Percentiles rank a stretch among this genome's conserved stretches.
These are phyloP conservation scores for Fusarium haematococcum DNA, from an alignment of 2,329 filamentous ascomycete species.

Conservation along the genomic window DNA sequence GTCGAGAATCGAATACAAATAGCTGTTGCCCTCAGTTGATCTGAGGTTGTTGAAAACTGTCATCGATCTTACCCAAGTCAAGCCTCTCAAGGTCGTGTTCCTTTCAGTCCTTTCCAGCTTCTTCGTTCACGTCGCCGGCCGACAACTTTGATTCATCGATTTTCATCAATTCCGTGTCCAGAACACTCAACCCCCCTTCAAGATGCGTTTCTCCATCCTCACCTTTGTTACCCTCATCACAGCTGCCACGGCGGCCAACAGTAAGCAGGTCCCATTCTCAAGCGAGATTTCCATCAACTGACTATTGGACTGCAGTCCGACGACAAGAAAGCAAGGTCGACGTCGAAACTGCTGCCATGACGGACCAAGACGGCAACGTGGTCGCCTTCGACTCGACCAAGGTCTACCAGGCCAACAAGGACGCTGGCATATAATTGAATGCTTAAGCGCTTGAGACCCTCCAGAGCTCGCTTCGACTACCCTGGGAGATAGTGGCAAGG, in stretches of 20 bases:
- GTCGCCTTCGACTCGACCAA: conserved; percentile 57
- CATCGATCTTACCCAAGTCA: conserved; percentile 6
- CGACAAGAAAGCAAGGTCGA: conserved; percentile 39
- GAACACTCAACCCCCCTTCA: conserved; percentile 47
- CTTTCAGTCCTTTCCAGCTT: conserved; percentile 11
- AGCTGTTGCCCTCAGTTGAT: not conserved
- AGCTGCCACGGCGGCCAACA: conserved; percentile 56
- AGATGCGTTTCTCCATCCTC: conserved; percentile 65
- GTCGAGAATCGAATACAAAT: conserved; percentile 24
- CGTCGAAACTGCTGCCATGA: conserved; percentile 59
- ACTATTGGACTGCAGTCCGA: conserved; percentile 23
- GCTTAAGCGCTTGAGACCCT: not conserved
- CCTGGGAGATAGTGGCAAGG: not conserved
- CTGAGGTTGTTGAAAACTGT: not conserved
- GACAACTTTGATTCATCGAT: conserved; percentile 52
- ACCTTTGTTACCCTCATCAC: conserved; percentile 61
- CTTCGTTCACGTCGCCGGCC: conserved; percentile 61
- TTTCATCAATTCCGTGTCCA: conserved; percentile 23
- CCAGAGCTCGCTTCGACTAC: not conserved
- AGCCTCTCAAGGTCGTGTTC: conserved; percentile 10
- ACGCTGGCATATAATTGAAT: conserved; percentile 50
- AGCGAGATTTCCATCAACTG: conserved; percentile 3
- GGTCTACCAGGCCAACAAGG: conserved; percentile 56
- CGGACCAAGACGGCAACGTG: conserved; percentile 57
- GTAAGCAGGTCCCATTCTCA: conserved; percentile 38